Base-by-base conservation (phyloP, 208 protist species). In the Acanthamoeba healyi region DNA sequence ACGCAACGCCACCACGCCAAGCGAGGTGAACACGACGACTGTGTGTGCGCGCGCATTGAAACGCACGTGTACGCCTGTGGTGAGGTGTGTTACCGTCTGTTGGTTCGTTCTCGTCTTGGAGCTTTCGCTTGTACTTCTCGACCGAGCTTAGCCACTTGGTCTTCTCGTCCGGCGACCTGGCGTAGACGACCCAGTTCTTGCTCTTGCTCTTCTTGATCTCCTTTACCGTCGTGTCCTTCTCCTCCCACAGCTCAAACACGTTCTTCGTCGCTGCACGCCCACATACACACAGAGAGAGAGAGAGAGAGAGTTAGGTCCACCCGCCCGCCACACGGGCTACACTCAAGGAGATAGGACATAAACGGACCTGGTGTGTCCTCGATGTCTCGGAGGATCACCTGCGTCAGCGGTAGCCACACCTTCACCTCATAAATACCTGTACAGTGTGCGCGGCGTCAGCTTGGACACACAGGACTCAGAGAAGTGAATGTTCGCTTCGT, bases 151-250 rank as follows among this genome's bases (percentile, higher is more conserved):
- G 12, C 70, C 70, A 79, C 36, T 79, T 79, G 12, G 36, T 32
- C 70, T 79, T 79, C n/a, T 79, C 70, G 10, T 32, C 70, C 10
- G 70, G 36, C n/a, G 70, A 79, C n/a, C 17, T 32, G n/a, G 70
- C 70, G 36, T 79, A 79, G 36, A 79, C 70, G 15, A 79, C 70
- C 70, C 70, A 79, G 36, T 79, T 79, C 70, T 79, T 79, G 36
- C 14, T 79, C n/a, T 79, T 79, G 54, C 22, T 61, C 22, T 22
- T 12, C 70, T 79, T 79, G 32, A 19, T 79, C 14, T 79, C 70
- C 54, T 22, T 61, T 22, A 61, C 22, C 54, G 54, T 61, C 22
- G 54, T 12, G 10, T 79, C 70, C 70, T 32, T 15, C 19, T 42
- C 36, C 36, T 79, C 70, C 70, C 70, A 79, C 36, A 79, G n/a